Conservation (phyloP, 108 stramenopile species). For the Nitzschia inconspicua region DNA sequence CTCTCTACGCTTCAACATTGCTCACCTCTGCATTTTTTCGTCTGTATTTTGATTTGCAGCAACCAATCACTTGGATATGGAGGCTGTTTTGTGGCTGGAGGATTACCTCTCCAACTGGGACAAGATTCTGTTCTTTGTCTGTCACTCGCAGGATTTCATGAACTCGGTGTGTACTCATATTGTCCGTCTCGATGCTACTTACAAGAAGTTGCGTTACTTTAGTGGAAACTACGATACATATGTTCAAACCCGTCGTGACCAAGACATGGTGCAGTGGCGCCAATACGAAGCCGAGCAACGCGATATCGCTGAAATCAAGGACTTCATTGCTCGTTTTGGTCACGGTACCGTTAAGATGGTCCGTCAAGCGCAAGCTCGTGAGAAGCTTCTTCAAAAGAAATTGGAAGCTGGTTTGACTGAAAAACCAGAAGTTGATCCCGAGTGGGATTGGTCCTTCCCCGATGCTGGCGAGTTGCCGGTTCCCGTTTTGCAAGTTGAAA, state of each 20-base stretch:
- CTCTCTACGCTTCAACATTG: not conserved
- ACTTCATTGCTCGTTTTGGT: conserved; percentile 95
- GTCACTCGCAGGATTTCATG: conserved; percentile 98
- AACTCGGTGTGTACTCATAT: conserved; percentile 98
- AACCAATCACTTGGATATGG: conserved; percentile 89
- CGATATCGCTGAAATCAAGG: conserved; percentile 94
- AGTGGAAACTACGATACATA: conserved; percentile 97
- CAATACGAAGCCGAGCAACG: conserved; percentile 97
- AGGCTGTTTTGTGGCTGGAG: conserved; percentile 98
- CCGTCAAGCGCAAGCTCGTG: conserved; percentile 88
- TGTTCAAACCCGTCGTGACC: conserved; percentile 88
- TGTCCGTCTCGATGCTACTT: conserved; percentile 87
- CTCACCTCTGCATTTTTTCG: not conserved
- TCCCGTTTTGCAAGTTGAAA: conserved; percentile 79
- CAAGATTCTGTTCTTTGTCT: conserved; percentile 93
- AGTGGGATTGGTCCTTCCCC: conserved; percentile 79
- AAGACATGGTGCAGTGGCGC: conserved; percentile 94
- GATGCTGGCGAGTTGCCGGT: conserved; percentile 88
- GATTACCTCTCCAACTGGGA: conserved; percentile 92
- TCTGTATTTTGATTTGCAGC: conserved; percentile 19
- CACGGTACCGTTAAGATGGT: conserved; percentile 96
- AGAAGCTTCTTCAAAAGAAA: conserved; percentile 89
- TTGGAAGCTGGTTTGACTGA: conserved; percentile 84
- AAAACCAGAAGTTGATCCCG: conserved; percentile 75
- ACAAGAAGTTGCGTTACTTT: conserved; percentile 93